Evolutionary conservation across 108 stramenopile genomes (phyloP), one percentile per base, ranked within the genome.

Genomic region (Cyclotella baltica): DNA sequence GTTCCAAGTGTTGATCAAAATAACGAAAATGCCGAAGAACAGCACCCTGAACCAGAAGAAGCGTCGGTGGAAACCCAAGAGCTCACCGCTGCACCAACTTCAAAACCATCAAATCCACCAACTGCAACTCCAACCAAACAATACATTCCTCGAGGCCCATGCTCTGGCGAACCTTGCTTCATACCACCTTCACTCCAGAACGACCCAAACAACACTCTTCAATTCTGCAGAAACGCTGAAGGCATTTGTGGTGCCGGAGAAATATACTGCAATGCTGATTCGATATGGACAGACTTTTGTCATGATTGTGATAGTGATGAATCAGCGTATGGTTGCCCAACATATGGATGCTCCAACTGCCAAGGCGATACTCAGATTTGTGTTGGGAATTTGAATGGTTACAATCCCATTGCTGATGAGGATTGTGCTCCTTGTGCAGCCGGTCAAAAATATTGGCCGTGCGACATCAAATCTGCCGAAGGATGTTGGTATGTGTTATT

Each of bases 271-370:
- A 78, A 78, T 64, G 69, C 68, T 43, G 46, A 55, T 19, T 78
- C 77, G 3, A 78, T 36, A 29, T 78, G 77, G 77, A 78, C 77
- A 13, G 22, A 43, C 2, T 78, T 78, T 31, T 78, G 77, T 28
- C 69, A 70, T 36, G 37, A 78, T 35, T 78, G 69, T 64, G 67
- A 68, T 27, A n/a, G n/a, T n/a, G 31, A 30, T 28, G 76, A 77
- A 38, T 77, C 76, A 3, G 46, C 58, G n/a, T 62, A 61, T 51
- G 76, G 76, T 3, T 77, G 76, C 38, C 76, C 76, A 23, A 68
- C 57, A 18, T 69, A 51, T 52, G 76, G 76, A 19, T 77, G 76
- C 52, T 48, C 37, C 36, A 48, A 77, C 22, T 77, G 76, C 29
- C 37, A 23, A 15, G 76, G 76, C 22, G 67, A 68, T 23, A 57